Evolutionary conservation across 139 green algal genomes (phyloP).

Genomic region (Haematococcus lacustris): DNA sequence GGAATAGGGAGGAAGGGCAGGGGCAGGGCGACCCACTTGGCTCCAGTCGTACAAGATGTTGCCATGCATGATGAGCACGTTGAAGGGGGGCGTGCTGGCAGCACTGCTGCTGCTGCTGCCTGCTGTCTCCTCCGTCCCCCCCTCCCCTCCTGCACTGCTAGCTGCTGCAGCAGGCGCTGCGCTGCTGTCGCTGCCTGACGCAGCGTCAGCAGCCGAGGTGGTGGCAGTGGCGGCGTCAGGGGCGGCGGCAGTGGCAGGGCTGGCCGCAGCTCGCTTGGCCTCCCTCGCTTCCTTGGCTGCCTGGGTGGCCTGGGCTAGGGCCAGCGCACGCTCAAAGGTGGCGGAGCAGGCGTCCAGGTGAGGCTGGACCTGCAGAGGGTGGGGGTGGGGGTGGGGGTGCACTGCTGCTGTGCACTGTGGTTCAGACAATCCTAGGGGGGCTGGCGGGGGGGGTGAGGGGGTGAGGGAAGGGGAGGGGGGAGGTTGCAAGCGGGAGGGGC

Average conservation of each 20-base stretch:
- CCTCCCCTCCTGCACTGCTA: not conserved
- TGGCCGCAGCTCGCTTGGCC: not conserved
- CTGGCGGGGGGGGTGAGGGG: too few species aligned
- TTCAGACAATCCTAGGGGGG: too few species aligned
- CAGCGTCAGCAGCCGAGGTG: too few species aligned
- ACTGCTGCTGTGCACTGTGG: too few species aligned
- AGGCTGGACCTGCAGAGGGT: slow-evolving; percentile 11
- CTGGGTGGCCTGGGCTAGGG: slow-evolving; percentile 12
- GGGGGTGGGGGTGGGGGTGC: too few species aligned
- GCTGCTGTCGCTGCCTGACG: too few species aligned
- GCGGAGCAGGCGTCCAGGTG: not conserved
- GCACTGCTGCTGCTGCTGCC: not conserved
- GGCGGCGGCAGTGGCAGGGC: too few species aligned
- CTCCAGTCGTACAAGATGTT: slow-evolving; percentile 75
- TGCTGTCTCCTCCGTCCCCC: not conserved
- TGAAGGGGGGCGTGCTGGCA: slow-evolving; percentile 5
- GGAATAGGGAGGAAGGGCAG: too few species aligned
- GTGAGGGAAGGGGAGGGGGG: too few species aligned
- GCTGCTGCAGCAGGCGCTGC: too few species aligned
- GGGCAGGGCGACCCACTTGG: slow-evolving; percentile 55
- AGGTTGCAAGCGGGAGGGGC: too few species aligned
- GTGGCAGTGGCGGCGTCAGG: too few species aligned
- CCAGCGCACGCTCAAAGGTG: slow-evolving; percentile 10
- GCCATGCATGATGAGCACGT: slow-evolving; percentile 39
- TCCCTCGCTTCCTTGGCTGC: slow-evolving; percentile 12